These are phyloP conservation scores for Geosmithia putterillii DNA, from an alignment of 2,329 filamentous ascomycete species.

Conservation along the genomic window DNA sequence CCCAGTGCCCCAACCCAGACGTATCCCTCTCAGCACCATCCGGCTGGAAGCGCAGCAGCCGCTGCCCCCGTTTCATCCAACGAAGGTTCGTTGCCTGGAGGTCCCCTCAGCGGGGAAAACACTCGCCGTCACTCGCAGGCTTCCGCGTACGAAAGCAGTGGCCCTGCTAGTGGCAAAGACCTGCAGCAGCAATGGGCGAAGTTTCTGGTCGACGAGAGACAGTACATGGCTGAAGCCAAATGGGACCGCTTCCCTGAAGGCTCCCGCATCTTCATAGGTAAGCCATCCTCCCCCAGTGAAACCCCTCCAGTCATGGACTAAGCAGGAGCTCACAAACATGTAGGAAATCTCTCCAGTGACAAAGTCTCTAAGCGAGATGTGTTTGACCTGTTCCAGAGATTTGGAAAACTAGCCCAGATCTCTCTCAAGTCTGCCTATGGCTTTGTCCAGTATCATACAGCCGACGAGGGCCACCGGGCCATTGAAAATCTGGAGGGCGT, in stretches of 20 bases:
- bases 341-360: slow-evolving; percentile 85
- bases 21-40: slow-evolving; percentile 24
- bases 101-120: neutral
- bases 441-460: slow-evolving; percentile 84
- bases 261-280: slow-evolving; percentile 73
- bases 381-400: slow-evolving; percentile 78
- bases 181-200: slow-evolving; percentile 58
- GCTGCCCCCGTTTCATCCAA: neutral
- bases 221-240: slow-evolving; percentile 64
- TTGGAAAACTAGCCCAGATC: slow-evolving; percentile 83
- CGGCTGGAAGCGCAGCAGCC: slow-evolving; percentile 7
- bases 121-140: slow-evolving; percentile 8
- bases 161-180: slow-evolving; percentile 24
- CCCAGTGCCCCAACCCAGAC: slow-evolving; percentile 23
- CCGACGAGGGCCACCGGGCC: slow-evolving; percentile 60
- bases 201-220: slow-evolving; percentile 61
- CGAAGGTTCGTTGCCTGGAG: neutral
- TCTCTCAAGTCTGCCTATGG: slow-evolving; percentile 95
- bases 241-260: slow-evolving; percentile 73
- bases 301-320: slow-evolving; percentile 7
- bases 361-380: slow-evolving; percentile 89
- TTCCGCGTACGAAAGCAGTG: slow-evolving; percentile 13
- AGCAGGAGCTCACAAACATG: slow-evolving; percentile 10
- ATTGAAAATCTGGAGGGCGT: slow-evolving; percentile 69
- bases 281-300: slow-evolving; percentile 18